A percentile compares a stretch with the other conserved stretches of the same genome.
Conservation (phyloP, 2,329 filamentous ascomycete species). For the Cyanodermella asteris region DNA sequence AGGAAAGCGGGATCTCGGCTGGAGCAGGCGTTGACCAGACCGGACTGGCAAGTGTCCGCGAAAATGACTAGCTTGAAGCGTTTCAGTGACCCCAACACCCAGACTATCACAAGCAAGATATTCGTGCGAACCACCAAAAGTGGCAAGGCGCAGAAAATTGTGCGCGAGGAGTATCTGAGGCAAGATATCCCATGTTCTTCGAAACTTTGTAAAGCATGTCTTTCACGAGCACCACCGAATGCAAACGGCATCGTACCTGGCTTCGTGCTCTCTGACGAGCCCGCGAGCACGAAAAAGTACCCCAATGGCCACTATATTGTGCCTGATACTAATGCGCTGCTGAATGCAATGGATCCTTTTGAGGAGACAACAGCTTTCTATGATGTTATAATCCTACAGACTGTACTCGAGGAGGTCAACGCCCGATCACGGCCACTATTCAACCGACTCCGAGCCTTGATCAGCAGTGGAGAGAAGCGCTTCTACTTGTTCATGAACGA, state of each 20-base stretch:
- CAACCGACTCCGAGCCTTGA: slow-evolving; percentile 73
- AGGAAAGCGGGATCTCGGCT: too few relatives aligned
- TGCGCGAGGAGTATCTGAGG: slow-evolving; percentile 83
- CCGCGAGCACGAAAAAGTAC: slow-evolving; percentile 61
- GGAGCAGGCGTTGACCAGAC: too few relatives aligned
- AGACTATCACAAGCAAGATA: slow-evolving; percentile 81
- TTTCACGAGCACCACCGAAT: slow-evolving; percentile 52
- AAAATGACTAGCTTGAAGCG: slow-evolving; percentile 43
- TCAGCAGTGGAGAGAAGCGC: slow-evolving; percentile 87
- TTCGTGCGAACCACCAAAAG: slow-evolving; percentile 87
- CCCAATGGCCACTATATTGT: slow-evolving; percentile 82
- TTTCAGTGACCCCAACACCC: slow-evolving; percentile 31
- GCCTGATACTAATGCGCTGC: slow-evolving; percentile 85
- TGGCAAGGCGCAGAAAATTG: slow-evolving; percentile 97
- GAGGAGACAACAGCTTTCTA: slow-evolving; percentile 82
- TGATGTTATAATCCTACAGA: slow-evolving; percentile 91
- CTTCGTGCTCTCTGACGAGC: slow-evolving; percentile 74
- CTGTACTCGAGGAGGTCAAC: slow-evolving; percentile 85
- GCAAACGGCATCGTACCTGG: slow-evolving; percentile 58
- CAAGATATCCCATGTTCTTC: slow-evolving; percentile 97
- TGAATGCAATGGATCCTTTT: slow-evolving; percentile 93
- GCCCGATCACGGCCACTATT: slow-evolving; percentile 88
- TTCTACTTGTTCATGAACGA: slow-evolving; percentile 99
- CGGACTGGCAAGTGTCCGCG: too few relatives aligned
- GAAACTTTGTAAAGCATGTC: slow-evolving; percentile 58